Percentiles rank a stretch among this genome's conserved stretches.
These are phyloP conservation scores for Lichtheimia ornata DNA, from an alignment of 371 early-diverging fungal species.

Conservation along the genomic window DNA sequence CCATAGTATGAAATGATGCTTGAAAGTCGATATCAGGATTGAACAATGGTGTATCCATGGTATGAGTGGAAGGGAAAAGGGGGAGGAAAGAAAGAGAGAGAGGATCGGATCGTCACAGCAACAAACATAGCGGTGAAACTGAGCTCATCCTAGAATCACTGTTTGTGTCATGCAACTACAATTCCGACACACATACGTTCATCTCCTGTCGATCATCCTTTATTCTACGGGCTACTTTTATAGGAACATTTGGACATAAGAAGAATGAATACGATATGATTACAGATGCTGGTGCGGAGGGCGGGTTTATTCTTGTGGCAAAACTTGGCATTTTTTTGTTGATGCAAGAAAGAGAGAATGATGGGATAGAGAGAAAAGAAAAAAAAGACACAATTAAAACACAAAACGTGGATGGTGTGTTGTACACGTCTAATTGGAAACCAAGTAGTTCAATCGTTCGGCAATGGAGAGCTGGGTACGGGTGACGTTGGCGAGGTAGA, in stretches of 20 bases:
- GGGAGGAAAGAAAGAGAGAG: neutral
- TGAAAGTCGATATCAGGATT: neutral
- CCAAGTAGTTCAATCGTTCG: slow-evolving; percentile 82
- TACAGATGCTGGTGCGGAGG: too few species aligned
- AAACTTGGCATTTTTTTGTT: too few species aligned
- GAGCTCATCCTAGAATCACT: too few species aligned
- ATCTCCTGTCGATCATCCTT: too few species aligned
- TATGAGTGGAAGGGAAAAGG: neutral
- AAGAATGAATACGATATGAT: too few species aligned
- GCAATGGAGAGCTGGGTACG: slow-evolving; percentile 92
- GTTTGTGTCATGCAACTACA: too few species aligned
- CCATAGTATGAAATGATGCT: slow-evolving; percentile 34
- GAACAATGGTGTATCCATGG: neutral
- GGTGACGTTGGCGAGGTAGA: slow-evolving; percentile 93
- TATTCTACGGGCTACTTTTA: too few species aligned
- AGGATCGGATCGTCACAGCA: neutral
- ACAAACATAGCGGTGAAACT: slow-evolving; percentile 1
- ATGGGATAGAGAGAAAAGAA: neutral
- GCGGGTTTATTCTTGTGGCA: too few species aligned
- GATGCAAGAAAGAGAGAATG: neutral
- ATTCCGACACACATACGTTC: too few species aligned
- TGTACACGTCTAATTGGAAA: slow-evolving; percentile 37
- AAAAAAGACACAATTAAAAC: neutral
- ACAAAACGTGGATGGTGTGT: neutral
- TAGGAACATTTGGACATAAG: too few species aligned